Conservation (phyloP, 257 asterid species). For the Forsythia suspensa region DNA sequence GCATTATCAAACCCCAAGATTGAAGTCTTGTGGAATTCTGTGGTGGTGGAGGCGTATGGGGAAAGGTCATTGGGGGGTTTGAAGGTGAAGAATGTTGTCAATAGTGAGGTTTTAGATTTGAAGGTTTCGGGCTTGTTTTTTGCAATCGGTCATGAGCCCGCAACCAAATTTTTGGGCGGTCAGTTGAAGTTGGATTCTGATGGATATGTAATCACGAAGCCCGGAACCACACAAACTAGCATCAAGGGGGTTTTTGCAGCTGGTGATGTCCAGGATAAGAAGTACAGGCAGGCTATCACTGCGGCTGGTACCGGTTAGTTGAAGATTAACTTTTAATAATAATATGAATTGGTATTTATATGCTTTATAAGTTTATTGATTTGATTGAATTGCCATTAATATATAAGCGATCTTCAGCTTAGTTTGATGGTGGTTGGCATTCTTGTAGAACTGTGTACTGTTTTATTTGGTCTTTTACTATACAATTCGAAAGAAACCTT, state of each 20-base stretch:
- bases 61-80: slow-evolving; percentile 64
- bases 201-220: slow-evolving; percentile 76
- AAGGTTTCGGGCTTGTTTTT: slow-evolving; percentile 79
- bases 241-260: slow-evolving; percentile 93
- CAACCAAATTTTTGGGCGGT: slow-evolving; percentile 80
- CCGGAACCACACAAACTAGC: slow-evolving; percentile 77
- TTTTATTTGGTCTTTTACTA: neutral
- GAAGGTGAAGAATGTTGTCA: slow-evolving; percentile 69
- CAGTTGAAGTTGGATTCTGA: slow-evolving; percentile 85
- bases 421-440: neutral
- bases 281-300: slow-evolving; percentile 93
- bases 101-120: slow-evolving; percentile 59
- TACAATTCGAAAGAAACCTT: neutral
- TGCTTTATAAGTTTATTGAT: neutral
- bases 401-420: neutral
- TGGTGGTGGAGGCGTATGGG: slow-evolving; percentile 82
- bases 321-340: neutral
- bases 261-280: slow-evolving; percentile 99
- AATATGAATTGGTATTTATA: neutral
- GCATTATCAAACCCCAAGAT: slow-evolving; percentile 65
- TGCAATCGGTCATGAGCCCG: slow-evolving; percentile 95
- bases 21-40: slow-evolving; percentile 73
- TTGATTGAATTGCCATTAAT: neutral
- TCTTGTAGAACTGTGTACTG: neutral
- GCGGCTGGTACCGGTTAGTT: slow-evolving; percentile 95